Conservation (phyloP, 306 rosid genomes). For the Glycyrrhiza uralensis region DNA sequence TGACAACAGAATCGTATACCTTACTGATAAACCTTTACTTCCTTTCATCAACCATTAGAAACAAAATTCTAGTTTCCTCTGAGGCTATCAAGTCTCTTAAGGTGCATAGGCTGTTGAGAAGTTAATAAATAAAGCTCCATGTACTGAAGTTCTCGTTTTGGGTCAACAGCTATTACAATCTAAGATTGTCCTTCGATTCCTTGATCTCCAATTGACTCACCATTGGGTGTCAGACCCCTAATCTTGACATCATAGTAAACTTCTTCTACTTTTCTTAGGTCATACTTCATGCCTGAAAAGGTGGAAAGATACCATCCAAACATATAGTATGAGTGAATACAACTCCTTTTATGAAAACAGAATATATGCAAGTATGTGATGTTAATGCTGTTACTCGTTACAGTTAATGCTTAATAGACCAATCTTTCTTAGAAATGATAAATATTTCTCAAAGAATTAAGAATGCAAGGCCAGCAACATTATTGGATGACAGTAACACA, state of each 20-base stretch:
- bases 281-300: conserved; percentile 87
- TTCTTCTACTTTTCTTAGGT: conserved; percentile 83
- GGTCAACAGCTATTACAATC: background rate
- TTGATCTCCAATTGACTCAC: conserved; percentile 37
- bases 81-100: background rate
- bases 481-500: background rate
- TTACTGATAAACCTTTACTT: background rate
- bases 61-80: conserved; percentile 14
- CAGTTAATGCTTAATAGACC: background rate
- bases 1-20: background rate
- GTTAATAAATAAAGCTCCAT: background rate
- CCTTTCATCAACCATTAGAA: conserved; percentile 11
- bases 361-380: background rate
- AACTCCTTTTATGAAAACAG: background rate
- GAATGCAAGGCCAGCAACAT: background rate
- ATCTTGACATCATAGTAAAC: conserved; percentile 93
- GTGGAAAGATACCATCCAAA: conserved; percentile 6
- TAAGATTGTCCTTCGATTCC: conserved; percentile 35
- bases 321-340: background rate
- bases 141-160: background rate
- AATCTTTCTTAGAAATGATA: background rate
- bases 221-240: conserved; percentile 68
- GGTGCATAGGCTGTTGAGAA: background rate
- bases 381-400: too few species aligned
- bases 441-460: conserved; percentile 1